These are phyloP conservation scores for Mycena vulgaris DNA, from an alignment of 768 basidiomycete genomes.

Conservation along the genomic window DNA sequence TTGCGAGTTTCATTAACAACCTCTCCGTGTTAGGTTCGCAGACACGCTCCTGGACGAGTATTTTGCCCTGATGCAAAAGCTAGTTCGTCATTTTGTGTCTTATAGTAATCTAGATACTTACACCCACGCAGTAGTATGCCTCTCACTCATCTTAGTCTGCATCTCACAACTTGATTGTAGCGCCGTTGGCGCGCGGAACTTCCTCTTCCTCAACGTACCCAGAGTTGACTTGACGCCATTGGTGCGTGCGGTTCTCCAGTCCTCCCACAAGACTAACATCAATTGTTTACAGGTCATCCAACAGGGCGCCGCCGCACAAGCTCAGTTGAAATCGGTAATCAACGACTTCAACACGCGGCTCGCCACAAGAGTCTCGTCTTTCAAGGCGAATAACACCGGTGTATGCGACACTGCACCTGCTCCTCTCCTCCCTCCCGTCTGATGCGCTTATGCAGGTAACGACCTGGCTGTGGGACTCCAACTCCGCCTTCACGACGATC, in stretches of 20 bases:
- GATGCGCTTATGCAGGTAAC: constrained; percentile 52
- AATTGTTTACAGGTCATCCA: constrained; percentile 59
- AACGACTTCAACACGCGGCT: constrained; percentile 67
- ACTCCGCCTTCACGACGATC: constrained; percentile 65
- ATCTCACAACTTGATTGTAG: constrained; percentile 41
- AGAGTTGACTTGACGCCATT: constrained; percentile 59
- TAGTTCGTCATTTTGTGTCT: constrained; percentile 50
- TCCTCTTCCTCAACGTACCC: constrained; percentile 63
- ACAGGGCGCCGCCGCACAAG: constrained; percentile 56
- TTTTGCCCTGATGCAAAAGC: constrained; percentile 64
- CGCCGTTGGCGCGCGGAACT: constrained; percentile 69
- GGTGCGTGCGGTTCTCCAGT: constrained; percentile 43
- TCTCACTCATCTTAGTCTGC: background rate
- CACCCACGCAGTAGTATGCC: constrained; percentile 50
- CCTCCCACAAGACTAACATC: background rate
- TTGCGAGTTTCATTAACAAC: background rate
- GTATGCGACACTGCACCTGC: constrained; percentile 45
- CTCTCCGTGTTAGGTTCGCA: constrained; percentile 55
- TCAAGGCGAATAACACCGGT: constrained; percentile 61
- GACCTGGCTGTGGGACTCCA: constrained; percentile 67
- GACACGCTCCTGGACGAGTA: constrained; percentile 64
- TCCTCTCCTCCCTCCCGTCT: background rate
- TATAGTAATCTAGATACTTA: constrained; percentile 39
- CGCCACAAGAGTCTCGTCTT: constrained; percentile 53
- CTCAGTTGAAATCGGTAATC: constrained; percentile 64